Base-by-base conservation (phyloP, 2,329 filamentous ascomycete genomes). In the Neophaeococcomyces mojaviensis region DNA sequence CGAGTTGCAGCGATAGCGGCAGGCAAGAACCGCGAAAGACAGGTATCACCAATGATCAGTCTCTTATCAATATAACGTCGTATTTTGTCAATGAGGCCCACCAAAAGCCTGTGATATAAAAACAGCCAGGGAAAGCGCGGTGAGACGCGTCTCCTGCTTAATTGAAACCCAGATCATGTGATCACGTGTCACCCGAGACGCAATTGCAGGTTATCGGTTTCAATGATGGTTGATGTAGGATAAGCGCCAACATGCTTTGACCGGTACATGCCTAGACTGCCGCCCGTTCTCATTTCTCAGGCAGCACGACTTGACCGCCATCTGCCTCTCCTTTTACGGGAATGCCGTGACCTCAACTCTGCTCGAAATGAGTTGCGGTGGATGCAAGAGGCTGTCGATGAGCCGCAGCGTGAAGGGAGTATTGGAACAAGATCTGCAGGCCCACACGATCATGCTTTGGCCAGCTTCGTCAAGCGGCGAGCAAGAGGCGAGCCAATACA, bases 401-500 rank as follows among this genome's bases (percentile, higher is more conserved):
- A 36, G 39, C 34, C 26, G 28, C 24, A 6, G 5, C 6, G 8
- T 19, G n/a, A 7, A 35, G 5, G n/a, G n/a, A 13, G 5, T 20
- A 8, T 16, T 5, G n/a, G n/a, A n/a, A 15, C 5, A 8, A 36
- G 5, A 20, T 13, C 18, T n/a, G 5, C 20, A 8, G 39, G 44
- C 15, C 16, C 8, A 24, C 19, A 35, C 9, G 28, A 31, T 16
- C 20, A 32, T 26, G 44, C 6, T 4, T 26, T 48, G n/a, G 9
- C 18, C 3, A 15, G 37, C 18, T 44, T 63, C 69, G 58, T 74
- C 67, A 44, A 42, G 43, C 16, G 55, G 61, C 68, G 79, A 48
- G 67, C 72, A 2, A 63, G 55, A n/a, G 88, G 88, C 1, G 77
- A 81, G 48, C 92, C 92, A 1, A 67, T 98, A 28, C 92, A 97